Evolutionary conservation across 202 grass and related monocot genomes (phyloP).

Genomic region (Zizania palustris): DNA sequence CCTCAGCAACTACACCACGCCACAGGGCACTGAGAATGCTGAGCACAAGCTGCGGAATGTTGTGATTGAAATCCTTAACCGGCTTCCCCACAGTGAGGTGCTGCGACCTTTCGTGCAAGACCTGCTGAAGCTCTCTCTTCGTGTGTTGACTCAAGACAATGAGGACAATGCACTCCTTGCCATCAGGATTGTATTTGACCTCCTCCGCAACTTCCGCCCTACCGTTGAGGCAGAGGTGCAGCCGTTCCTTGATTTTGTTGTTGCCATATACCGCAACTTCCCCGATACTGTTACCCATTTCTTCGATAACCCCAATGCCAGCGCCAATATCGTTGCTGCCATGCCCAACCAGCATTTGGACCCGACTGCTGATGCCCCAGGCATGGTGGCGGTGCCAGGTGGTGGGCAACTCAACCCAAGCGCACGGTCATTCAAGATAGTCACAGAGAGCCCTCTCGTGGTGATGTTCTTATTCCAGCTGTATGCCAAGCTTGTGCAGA

Average conservation of each 20-base stretch:
- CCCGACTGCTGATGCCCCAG: conserved; percentile 47
- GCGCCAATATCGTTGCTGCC: conserved; percentile 34
- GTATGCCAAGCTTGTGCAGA: conserved; percentile 96
- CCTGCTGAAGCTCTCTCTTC: conserved; percentile 91
- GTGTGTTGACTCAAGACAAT: conserved; percentile 86
- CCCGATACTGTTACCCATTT: conserved; percentile 65
- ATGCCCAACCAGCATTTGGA: conserved; percentile 54
- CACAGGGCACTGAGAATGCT: conserved; percentile 67
- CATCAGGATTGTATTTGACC: conserved; percentile 90
- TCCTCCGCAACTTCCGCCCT: conserved; percentile 95
- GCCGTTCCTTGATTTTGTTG: conserved; percentile 94
- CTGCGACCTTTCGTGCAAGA: conserved; percentile 97
- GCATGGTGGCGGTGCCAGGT: conserved; percentile 44
- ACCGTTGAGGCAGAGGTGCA: conserved; percentile 97
- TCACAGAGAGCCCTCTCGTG: conserved; percentile 93
- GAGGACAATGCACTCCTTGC: conserved; percentile 96
- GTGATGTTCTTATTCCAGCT: conserved; percentile 99
- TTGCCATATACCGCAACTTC: conserved; percentile 82
- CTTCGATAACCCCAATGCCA: conserved; percentile 59
- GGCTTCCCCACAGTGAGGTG: conserved; percentile 98
- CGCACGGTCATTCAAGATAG: conserved; percentile 91
- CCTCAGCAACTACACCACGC: conserved; percentile 63
- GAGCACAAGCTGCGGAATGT: conserved; percentile 98
- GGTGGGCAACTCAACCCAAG: conserved; percentile 86
- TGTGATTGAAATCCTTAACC: conserved; percentile 95